Conservation (phyloP, 768 basidiomycete genomes). For the Podaxis sp. region DNA sequence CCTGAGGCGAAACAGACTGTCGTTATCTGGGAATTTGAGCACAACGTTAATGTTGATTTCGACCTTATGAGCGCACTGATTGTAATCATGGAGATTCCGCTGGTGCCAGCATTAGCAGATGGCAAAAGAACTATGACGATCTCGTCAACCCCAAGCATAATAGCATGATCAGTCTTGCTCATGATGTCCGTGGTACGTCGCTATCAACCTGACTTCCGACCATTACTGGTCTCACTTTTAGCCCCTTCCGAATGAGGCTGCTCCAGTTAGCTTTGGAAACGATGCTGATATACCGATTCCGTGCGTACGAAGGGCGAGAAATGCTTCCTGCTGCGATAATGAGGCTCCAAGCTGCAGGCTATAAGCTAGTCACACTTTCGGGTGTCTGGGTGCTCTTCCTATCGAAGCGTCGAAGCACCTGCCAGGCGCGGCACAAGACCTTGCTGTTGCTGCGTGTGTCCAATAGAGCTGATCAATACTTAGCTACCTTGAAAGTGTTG, state of each 20-base stretch:
- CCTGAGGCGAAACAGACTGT: constrained; percentile 12
- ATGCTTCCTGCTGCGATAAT: constrained; percentile 17
- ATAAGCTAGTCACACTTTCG: constrained; percentile 20
- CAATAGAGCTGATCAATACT: background rate
- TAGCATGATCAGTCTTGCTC: constrained; percentile 10
- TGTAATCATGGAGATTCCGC: constrained; percentile 7
- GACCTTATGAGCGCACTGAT: too few species aligned
- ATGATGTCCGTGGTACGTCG: constrained; percentile 10
- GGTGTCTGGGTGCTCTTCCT: constrained; percentile 23
- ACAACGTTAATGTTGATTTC: background rate
- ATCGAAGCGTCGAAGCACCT: constrained; percentile 25
- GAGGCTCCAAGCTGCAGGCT: constrained; percentile 16
- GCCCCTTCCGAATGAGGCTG: background rate
- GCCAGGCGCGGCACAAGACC: constrained; percentile 21
- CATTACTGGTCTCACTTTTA: background rate
- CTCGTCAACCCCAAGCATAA: background rate
- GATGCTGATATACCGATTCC: background rate
- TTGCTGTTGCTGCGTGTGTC: background rate
- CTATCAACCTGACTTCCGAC: background rate
- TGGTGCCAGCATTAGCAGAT: background rate
- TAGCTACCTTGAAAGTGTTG: background rate
- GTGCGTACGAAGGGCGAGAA: background rate
- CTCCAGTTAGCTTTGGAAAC: background rate
- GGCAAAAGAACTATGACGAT: constrained; percentile 6
- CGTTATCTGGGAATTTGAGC: constrained; percentile 21